Percentiles rank a stretch among this genome's conserved stretches.
phyloP scores from a whole-genome alignment of 352 stramenopile species.

The Phytophthora pini region DNA sequence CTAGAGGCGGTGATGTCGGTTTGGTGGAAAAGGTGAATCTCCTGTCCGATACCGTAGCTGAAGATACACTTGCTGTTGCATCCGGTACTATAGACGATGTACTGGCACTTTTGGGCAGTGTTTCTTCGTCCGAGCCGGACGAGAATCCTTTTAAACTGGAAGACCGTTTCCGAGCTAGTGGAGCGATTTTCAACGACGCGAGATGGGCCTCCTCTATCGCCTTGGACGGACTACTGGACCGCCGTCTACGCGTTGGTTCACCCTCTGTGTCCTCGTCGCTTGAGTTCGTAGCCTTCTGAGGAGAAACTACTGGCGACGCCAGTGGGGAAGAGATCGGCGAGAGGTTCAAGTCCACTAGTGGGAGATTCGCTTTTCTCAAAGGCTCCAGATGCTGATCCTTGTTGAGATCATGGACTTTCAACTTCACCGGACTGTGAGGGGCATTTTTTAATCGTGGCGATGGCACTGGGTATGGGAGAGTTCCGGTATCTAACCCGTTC shows the following conservation, averaged over 20 bases:
- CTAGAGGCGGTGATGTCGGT: not conserved
- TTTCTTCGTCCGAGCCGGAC: constrained; percentile 8
- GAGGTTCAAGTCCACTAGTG: constrained; percentile 22
- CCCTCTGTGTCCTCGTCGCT: constrained; percentile 3
- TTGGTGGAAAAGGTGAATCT: constrained; percentile 1
- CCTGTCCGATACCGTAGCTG: not conserved
- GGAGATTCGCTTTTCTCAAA: constrained; percentile 20
- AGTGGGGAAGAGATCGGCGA: constrained; percentile 11
- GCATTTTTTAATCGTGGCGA: not conserved
- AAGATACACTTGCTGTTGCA: no score
- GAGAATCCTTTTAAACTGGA: constrained; percentile 13
- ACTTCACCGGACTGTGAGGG: constrained; percentile 1
- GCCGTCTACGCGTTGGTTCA: constrained; percentile 1
- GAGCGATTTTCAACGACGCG: constrained; percentile 4
- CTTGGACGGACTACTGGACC: constrained; percentile 14
- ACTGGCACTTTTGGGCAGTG: no score
- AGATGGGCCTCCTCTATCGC: not conserved
- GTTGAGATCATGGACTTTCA: not conserved
- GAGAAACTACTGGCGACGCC: constrained; percentile 11
- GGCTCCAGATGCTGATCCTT: constrained; percentile 7
- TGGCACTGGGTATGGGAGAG: not conserved
- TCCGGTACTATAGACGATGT: no score
- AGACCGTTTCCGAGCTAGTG: constrained; percentile 6
- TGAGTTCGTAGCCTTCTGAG: not conserved
- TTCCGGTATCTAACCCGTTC: not conserved